These are phyloP conservation scores for Rhododendron henanense DNA, from an alignment of 148 eudicot species.

Conservation along the genomic window DNA sequence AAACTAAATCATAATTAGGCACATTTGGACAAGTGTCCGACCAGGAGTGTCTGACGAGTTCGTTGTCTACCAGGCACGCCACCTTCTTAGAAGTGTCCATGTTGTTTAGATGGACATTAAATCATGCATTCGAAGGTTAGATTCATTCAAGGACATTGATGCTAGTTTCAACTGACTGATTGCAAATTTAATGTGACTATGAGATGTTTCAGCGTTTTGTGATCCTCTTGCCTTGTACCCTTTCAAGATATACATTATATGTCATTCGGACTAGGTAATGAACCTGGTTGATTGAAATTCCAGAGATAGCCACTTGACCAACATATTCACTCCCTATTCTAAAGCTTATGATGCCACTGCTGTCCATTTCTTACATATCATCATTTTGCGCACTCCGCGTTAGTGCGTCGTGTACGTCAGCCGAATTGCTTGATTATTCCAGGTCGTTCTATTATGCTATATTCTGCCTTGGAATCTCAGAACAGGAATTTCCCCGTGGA, in stretches of 20 bases:
- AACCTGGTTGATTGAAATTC: slow-evolving; percentile 11
- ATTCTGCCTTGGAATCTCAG: neutral
- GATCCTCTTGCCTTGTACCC: neutral
- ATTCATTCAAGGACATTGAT: neutral
- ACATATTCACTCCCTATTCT: slow-evolving; percentile 2
- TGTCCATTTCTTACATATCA: slow-evolving; percentile 11
- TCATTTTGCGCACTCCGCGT: slow-evolving; percentile 1
- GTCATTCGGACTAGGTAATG: slow-evolving; percentile 1
- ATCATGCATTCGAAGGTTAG: neutral
- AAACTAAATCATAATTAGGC: neutral
- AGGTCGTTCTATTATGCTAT: neutral
- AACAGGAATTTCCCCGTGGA: neutral
- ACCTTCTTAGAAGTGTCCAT: neutral
- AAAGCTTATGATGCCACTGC: slow-evolving; percentile 1
- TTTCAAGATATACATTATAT: slow-evolving; percentile 5
- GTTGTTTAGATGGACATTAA: neutral
- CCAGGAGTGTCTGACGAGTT: neutral
- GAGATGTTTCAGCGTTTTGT: neutral
- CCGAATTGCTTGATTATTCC: neutral
- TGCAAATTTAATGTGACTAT: neutral
- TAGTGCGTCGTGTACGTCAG: neutral
- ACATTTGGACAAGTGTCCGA: neutral
- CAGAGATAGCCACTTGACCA: slow-evolving; percentile 11
- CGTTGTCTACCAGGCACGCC: neutral
- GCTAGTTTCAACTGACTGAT: neutral